Conservation (phyloP, 371 early-diverging fungal genomes). For the Vittaforma corneae region DNA sequence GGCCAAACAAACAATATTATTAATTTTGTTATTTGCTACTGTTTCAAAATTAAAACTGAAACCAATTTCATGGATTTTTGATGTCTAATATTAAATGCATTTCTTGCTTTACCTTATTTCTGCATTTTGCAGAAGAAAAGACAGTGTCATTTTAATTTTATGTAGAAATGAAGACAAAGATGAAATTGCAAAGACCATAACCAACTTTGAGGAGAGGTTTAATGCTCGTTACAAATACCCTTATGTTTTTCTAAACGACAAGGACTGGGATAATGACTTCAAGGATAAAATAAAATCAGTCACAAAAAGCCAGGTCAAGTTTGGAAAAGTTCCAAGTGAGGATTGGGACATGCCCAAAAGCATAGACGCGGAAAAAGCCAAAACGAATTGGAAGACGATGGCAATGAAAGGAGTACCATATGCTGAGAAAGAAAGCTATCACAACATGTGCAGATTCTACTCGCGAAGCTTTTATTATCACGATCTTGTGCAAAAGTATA, state of each 20-base stretch:
- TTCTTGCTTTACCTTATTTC: too few relatives aligned
- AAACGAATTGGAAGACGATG: conserved; percentile 61
- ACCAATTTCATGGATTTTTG: too few relatives aligned
- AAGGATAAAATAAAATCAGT: conserved; percentile 60
- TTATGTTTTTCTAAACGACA: conserved; percentile 66
- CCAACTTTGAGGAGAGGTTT: conserved; percentile 68
- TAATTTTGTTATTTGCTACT: too few relatives aligned
- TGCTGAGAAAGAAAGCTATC: conserved; percentile 70
- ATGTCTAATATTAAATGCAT: too few relatives aligned
- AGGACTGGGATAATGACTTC: conserved; percentile 68
- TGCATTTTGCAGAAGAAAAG: too few relatives aligned
- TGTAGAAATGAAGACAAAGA: conserved; percentile 67
- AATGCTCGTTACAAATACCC: conserved; percentile 71
- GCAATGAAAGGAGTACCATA: conserved; percentile 65
- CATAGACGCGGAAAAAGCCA: conserved; percentile 66
- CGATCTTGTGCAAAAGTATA: conserved; percentile 65
- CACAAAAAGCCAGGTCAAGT: conserved; percentile 55
- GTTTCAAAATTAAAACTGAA: too few relatives aligned
- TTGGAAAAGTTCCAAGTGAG: conserved; percentile 65
- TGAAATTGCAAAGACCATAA: conserved; percentile 63
- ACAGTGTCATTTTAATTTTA: conserved; percentile 57
- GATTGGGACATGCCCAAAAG: conserved; percentile 71
- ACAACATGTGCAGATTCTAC: conserved; percentile 80
- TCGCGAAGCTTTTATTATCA: conserved; percentile 78
- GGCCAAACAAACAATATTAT: too few relatives aligned